Evolutionary conservation across 75 land plant genomes (phyloP), one percentile per base, ranked within the genome.

Genomic region (Cryptomeria japonica): DNA sequence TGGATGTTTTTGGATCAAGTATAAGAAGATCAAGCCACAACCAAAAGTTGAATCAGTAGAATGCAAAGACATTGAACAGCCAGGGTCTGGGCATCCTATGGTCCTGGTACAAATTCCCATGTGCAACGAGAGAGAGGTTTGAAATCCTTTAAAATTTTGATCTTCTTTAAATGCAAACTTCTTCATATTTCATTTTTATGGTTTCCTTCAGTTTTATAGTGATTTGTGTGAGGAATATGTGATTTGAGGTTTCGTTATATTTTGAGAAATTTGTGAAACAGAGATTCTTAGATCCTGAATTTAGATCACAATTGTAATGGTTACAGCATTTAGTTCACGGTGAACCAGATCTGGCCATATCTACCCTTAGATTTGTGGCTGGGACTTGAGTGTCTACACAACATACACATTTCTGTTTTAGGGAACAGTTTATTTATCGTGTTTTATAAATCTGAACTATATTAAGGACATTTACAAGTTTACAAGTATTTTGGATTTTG

Each of bases 91-190:
- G 73, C 93, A 94, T 76, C 98, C 98, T 13, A 96, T 93, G 96
- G 96, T 96, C 31, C 93, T 96, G 41, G 91, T 96, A 78, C 97
- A 96, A 93, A 95, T 96, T 83, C 97, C 95, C 11, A 94, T 94
- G 95, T 95, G 97, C 90, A 95, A 95, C 84, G 96, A 96, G 77
- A 93, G 84, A 84, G 96, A 95, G 96, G 96, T 96, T 88, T 86
- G 58, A 64, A 84, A 37, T 34, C 42, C 18, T 14, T 11, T n/a
- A 83, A 15, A 0, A 25, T 41, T 13, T 14, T 51, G 16, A 51
- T 51, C 79, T 37, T 86, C 22, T 39, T 86, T 68, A 44, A 86
- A 61, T 82, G 84, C 22, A 7, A 82, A 47, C n/a, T 19, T 22
- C 41, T 79, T 79, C 28, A 41, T 41, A 44, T 84, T 12, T 22